Conservation (phyloP, 805 yeast species). For the Kuraishia capsulata region DNA sequence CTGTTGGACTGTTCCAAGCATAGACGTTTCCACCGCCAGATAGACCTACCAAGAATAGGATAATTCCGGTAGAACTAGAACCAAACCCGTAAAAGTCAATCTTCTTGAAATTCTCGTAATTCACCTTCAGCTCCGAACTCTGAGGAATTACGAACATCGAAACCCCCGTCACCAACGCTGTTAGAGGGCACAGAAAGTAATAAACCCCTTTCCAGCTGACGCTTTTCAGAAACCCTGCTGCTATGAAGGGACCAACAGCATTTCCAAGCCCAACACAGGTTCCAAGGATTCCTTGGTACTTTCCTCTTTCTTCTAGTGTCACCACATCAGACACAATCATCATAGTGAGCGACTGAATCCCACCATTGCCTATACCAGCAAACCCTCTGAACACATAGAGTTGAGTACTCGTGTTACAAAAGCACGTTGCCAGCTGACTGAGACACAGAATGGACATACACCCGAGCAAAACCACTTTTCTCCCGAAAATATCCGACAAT, state of each 20-base stretch:
- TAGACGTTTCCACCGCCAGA: constrained; percentile 55
- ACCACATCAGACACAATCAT: constrained; percentile 46
- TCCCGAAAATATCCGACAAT: constrained; percentile 44
- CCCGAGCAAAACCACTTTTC: constrained; percentile 33
- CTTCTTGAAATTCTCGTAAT: constrained; percentile 28
- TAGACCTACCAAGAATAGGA: constrained; percentile 44
- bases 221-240: constrained; percentile 37
- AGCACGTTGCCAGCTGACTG: constrained; percentile 41
- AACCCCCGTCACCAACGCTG: constrained; percentile 20
- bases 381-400: constrained; percentile 43
- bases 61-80: constrained; percentile 35
- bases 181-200: constrained; percentile 35
- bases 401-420: constrained; percentile 38
- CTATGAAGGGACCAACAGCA: constrained; percentile 46
- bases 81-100: constrained; percentile 48
- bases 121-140: constrained; percentile 20
- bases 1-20: constrained; percentile 40
- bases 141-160: constrained; percentile 24
- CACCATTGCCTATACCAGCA: constrained; percentile 51
- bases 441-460: constrained; percentile 29
- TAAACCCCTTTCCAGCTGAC: constrained; percentile 45
- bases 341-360: constrained; percentile 40
- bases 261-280: constrained; percentile 41
- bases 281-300: constrained; percentile 49
- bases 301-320: constrained; percentile 43